Percentiles rank a stretch among this genome's conserved stretches.
Conservation (phyloP, 176 grass and related monocot genomes). For the Typha latifolia region DNA sequence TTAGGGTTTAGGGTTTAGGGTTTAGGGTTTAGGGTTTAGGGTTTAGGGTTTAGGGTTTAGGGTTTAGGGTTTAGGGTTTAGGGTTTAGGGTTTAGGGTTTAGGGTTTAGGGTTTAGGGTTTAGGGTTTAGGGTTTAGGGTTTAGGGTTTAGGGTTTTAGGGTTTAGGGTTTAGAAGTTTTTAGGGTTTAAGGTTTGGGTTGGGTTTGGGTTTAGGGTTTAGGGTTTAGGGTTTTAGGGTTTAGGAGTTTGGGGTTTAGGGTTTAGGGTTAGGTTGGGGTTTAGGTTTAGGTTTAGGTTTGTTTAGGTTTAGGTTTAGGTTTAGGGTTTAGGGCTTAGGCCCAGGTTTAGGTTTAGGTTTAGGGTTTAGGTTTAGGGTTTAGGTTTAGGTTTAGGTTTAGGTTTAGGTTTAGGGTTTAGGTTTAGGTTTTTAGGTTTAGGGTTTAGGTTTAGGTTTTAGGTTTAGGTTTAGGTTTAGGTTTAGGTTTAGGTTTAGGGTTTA, state of each 20-base stretch:
- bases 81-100: slow-evolving; percentile 7
- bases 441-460: not conserved
- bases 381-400: not conserved
- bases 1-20: slow-evolving; percentile 13
- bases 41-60: slow-evolving; percentile 2
- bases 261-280: not conserved
- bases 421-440: not conserved
- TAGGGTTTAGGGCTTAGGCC: too few relatives aligned
- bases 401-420: not conserved
- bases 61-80: slow-evolving; percentile 12
- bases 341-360: slow-evolving; percentile 7
- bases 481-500: slow-evolving; percentile 1
- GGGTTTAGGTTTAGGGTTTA: not conserved
- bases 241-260: too few relatives aligned
- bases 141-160: slow-evolving; percentile 6
- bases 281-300: not conserved
- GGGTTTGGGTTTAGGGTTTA: slow-evolving; percentile 4
- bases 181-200: too few relatives aligned
- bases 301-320: too few relatives aligned
- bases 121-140: slow-evolving; percentile 6
- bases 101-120: slow-evolving; percentile 6
- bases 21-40: slow-evolving; percentile 11
- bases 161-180: not conserved
- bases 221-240: not conserved
- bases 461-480: not conserved